Base-by-base conservation (phyloP, 768 basidiomycete genomes). In the Leccinum disarticulatum region DNA sequence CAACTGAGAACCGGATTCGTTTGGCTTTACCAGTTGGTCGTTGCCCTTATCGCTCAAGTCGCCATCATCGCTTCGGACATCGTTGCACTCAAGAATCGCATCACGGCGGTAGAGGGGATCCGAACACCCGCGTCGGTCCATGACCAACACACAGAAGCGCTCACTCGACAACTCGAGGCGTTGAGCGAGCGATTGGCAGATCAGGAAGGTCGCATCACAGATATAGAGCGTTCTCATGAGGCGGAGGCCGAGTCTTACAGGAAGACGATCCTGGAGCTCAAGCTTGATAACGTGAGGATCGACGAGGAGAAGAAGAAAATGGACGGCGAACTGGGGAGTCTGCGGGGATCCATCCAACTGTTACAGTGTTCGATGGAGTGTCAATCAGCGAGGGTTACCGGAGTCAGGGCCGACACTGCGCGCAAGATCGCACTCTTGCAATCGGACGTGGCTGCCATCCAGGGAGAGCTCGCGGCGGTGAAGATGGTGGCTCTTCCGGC, bases 371-470 rank as follows among this genome's bases (percentile, higher is more conserved):
- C 50, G 25, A 50, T 59, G 48, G 64, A 69, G 19, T 54, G 57
- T 36, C 67, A 69, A 4, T 60, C 43, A 2, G 65, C 67, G 27
- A 61, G 57, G 35, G 13, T 63, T 15, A 59, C 55, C 1, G 60
- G 46, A 6, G 41, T 65, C 52, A 69, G 50, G 55, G 63, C 63
- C 19, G 65, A 71, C 27, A 6, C 59, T 6, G 33, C 69, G 0
- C 60, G 54, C 22, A 70, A 59, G 61, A 63, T 67, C 7, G 36
- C 46, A 4, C 58, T 69, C n/a, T 47, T 65, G 2, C 53, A 69
- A 27, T 57, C 61, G 10, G 69, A 57, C 10, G n/a, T 71, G 13
- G 61, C 50, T 0, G 35, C 31, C 6, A 31, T 65, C 28, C 57
- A 31, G 27, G 41, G 50, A 11, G 63, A 65, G 15, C 56, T 71